Percentiles rank a stretch among this genome's conserved stretches.
Conservation (phyloP, 495 filamentous ascomycete species). For the Pyronema domesticum region DNA sequence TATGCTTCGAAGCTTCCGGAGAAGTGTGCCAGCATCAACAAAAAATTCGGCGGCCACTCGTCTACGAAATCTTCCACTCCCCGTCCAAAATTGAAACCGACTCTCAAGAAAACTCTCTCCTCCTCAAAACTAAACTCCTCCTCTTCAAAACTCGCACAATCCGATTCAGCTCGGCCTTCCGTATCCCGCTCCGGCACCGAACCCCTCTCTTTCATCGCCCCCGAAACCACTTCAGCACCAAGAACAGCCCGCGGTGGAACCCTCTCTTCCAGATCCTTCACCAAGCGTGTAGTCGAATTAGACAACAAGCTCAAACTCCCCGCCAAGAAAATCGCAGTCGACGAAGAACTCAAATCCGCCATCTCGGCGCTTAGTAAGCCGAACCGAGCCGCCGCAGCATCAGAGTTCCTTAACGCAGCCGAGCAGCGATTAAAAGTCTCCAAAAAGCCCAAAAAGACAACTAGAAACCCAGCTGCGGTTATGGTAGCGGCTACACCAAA, state of each 20-base stretch:
- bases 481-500: too few species aligned
- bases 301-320: slow-evolving; percentile 38
- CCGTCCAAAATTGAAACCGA: not conserved
- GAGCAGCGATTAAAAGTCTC: slow-evolving; percentile 29
- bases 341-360: slow-evolving; percentile 66
- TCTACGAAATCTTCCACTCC: not conserved
- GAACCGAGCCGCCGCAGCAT: slow-evolving; percentile 60
- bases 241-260: slow-evolving; percentile 32
- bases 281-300: slow-evolving; percentile 50
- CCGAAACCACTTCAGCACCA: slow-evolving; percentile 9
- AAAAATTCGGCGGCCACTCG: slow-evolving; percentile 65
- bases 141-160: not conserved
- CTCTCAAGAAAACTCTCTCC: not conserved
- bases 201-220: slow-evolving; percentile 6
- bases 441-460: too few species aligned
- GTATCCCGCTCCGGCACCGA: not conserved
- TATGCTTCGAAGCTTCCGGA: slow-evolving; percentile 72
- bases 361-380: slow-evolving; percentile 73
- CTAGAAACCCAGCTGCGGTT: too few species aligned
- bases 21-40: slow-evolving; percentile 57
- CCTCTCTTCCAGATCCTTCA: slow-evolving; percentile 40
- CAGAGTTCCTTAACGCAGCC: slow-evolving; percentile 50
- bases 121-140: not conserved
- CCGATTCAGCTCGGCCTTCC: not conserved
- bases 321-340: slow-evolving; percentile 46